Evolutionary conservation across 2,329 filamentous ascomycete genomes (phyloP), one percentile per base, ranked within the genome.

Genomic region (Fusarium virguliforme): DNA sequence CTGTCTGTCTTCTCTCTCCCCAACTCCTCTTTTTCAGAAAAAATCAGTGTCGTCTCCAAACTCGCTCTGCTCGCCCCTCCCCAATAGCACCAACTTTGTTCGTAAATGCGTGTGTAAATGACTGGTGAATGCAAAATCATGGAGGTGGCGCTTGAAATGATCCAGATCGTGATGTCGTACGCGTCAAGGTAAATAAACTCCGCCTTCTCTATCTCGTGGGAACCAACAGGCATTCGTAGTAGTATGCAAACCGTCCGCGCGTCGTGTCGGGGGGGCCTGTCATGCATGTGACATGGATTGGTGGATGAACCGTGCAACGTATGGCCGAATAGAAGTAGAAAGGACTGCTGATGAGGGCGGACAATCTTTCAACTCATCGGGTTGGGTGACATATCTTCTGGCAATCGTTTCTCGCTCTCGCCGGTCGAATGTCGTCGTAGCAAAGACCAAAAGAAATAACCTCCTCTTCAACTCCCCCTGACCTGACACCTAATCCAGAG

Each of bases 141-240:
- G 50, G 61, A 65, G 46, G 64, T 62, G 55, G 60, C 65, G 67
- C 69, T 73, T 67, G 43, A 71, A 18, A 74, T 63, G 62, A 74
- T 67, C 54, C 63, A 71, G 64, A 73, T 74, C 72, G 62, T 72
- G 53, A 76, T 74, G 62, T 76, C 73, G 67, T 74, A 64, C 57
- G 64, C 50, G 64, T 67, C n/a, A 64, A 18, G 62, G 65, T 53
- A 18, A 62, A 54, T 62, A 51, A 48, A 35, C 55, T 38, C 46
- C 65, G 55, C 51, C 62, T 60, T 60, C 50, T 58, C 66, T 72
- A 68, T 61, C 59, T 71, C 55, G 60, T 63, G 43, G 66, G 62
- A 65, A 65, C 40, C 63, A 65, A 66, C 43, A 64, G 58, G 56
- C 56, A 22, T 65, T 75, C 43, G 53, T 60, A 22, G 40, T 55